Conservation (phyloP, 345 rosid genomes). For the Syzygium oleosum region DNA sequence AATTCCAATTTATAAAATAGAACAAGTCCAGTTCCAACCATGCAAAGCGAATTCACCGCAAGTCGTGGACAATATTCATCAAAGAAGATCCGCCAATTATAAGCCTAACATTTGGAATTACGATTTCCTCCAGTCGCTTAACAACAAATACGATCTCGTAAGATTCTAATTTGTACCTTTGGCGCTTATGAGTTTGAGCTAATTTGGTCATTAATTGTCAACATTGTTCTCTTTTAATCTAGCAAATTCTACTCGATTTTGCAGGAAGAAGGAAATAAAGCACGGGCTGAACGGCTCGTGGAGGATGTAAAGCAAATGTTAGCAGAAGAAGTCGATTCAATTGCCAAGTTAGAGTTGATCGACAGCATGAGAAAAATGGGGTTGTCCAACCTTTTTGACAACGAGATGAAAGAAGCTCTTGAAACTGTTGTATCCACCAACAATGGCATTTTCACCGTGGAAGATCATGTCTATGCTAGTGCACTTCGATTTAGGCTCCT, state of each 20-base stretch:
- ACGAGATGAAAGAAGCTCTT: constrained; percentile 22
- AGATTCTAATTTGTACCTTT: background rate
- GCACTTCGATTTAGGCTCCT: constrained; percentile 37
- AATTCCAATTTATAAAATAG: background rate
- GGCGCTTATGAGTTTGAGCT: background rate
- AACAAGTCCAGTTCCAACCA: background rate
- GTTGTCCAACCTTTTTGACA: constrained; percentile 14
- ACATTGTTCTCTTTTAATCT: background rate
- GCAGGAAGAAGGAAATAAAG: constrained; percentile 16
- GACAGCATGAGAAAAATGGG: constrained; percentile 31
- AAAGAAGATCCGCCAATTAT: constrained; percentile 35
- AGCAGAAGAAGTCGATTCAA: constrained; percentile 5
- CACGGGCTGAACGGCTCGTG: constrained; percentile 4
- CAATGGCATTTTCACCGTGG: background rate
- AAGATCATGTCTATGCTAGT: constrained; percentile 14
- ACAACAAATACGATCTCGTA: constrained; percentile 17
- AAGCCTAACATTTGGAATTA: constrained; percentile 43
- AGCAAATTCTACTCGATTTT: background rate
- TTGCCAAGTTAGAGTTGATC: constrained; percentile 23
- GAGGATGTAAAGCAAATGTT: constrained; percentile 15
- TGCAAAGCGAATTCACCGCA: background rate
- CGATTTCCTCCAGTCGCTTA: constrained; percentile 29
- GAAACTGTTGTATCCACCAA: background rate
- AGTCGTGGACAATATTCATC: background rate
- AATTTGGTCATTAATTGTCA: background rate